Base-by-base conservation (phyloP, 140 eudicot genomes). In the Erigeron philadelphicus region DNA sequence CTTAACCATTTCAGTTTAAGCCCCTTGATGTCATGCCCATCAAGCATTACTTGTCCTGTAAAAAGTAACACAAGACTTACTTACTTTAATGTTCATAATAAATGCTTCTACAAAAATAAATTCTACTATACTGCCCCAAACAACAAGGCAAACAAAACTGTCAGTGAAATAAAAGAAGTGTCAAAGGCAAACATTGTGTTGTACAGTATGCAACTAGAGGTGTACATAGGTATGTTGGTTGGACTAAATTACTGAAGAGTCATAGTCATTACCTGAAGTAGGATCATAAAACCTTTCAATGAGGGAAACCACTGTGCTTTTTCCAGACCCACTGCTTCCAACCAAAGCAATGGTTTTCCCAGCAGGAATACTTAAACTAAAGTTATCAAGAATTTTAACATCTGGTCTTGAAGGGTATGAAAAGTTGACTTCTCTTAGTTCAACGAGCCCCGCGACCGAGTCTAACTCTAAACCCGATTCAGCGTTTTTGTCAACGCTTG, bases 301-400 rank as follows among this genome's bases (percentile, higher is more conserved):
- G 74, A 91, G 95, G 71, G 95, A 84, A 18, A 91, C 97, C 17
- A 91, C 96, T 12, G 97, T 91, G 81, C 96, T 88, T 78, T 91
- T 88, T 9, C 97, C 97, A 52, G 96, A 88, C 19, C 97, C 97
- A 81, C 97, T 91, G 81, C 96, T 86, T 76, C 97, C 96, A 40
- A 88, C 97, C 43, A 90, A 73, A 71, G 97, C 97, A 57, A 90
- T 84, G 61, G 97, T 90, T 69, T 90, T 88, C 2, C 97, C 97
- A 17, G 97, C 84, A 43, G 95, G 91, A 35, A 90, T 89, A 48
- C 78, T 70, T 38, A 90, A 75, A 54, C 81, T 67, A 69, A 90
- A 85, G 42, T 86, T 84, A 79, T 76, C 79, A 1, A 90, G 84
- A 62, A 90, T 82, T 60, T 72, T 81, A 35, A 80, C 83, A 45